phyloP scores from a whole-genome alignment of 257 asterid genomes.

The Paraleonurus japonicus region DNA sequence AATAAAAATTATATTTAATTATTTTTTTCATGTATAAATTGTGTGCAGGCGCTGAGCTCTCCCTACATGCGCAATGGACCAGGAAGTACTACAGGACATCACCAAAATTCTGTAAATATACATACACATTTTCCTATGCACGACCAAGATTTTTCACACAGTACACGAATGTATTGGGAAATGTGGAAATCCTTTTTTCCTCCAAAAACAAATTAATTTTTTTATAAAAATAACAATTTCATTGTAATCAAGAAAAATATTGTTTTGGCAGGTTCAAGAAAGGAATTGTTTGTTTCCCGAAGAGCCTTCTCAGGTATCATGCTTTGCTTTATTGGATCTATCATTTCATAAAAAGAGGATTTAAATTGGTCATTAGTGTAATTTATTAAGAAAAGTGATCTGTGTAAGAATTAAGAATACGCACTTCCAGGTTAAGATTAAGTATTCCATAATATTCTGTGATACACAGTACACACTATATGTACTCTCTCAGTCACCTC shows the following conservation, averaged over 20 bases:
- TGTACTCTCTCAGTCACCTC: no score
- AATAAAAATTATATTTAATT: neutral
- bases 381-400: constrained; percentile 24
- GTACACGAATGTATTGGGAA: constrained; percentile 32
- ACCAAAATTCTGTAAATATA: constrained; percentile 56
- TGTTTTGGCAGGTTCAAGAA: constrained; percentile 46
- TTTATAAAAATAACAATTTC: neutral
- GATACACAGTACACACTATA: no score
- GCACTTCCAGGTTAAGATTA: no score
- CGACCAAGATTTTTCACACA: constrained; percentile 34
- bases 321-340: constrained; percentile 65
- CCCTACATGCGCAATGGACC: constrained; percentile 59
- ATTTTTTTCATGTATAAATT: neutral
- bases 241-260: constrained; percentile 17
- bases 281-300: constrained; percentile 41
- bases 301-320: constrained; percentile 37
- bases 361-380: constrained; percentile 24
- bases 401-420: neutral
- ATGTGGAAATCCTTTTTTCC: constrained; percentile 3
- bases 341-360: constrained; percentile 37
- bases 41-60: constrained; percentile 59
- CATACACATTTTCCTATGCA: constrained; percentile 49
- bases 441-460: no score
- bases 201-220: neutral
- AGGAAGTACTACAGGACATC: constrained; percentile 50